These are phyloP conservation scores for Eucommia ulmoides DNA, from an alignment of 257 asterid genomes.

Conservation along the genomic window DNA sequence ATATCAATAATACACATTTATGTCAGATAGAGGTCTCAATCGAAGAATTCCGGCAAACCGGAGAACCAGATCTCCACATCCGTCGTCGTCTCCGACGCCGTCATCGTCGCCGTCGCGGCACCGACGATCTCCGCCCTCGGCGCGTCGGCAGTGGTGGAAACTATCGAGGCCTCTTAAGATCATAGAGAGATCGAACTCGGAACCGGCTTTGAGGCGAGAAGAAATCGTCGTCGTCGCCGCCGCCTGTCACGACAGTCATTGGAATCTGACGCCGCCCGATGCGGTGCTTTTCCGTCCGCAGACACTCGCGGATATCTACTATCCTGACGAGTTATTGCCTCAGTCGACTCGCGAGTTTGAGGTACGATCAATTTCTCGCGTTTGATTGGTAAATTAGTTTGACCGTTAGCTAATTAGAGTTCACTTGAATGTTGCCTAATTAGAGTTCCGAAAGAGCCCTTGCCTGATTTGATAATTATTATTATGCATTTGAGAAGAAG, in stretches of 20 bases:
- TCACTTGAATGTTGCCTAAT: background rate
- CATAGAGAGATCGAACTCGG: conserved; percentile 34
- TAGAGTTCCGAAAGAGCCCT: background rate
- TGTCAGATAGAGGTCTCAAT: conserved; percentile 27
- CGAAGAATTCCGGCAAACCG: conserved; percentile 31
- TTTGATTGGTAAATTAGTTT: conserved; percentile 1
- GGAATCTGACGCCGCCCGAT: conserved; percentile 1
- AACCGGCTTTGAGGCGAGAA: conserved; percentile 21
- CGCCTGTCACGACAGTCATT: conserved; percentile 4
- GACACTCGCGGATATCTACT: conserved; percentile 33
- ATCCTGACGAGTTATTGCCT: conserved; percentile 15
- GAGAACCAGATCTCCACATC: conserved; percentile 17
- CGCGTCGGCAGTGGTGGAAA: conserved; percentile 8
- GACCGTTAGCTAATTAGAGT: background rate
- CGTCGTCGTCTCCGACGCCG: conserved; percentile 14
- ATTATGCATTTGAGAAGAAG: background rate
- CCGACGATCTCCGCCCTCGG: conserved; percentile 9
- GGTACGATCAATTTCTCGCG: conserved; percentile 11
- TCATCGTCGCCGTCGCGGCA: conserved; percentile 7
- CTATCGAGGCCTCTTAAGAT: conserved; percentile 9
- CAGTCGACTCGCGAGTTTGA: conserved; percentile 20
- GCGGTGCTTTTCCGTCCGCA: conserved; percentile 30
- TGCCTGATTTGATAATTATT: background rate
- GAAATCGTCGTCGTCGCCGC: conserved; percentile 1
- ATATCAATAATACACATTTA: conserved; percentile 8